These are phyloP conservation scores for Trichophyton rubrum DNA, from an alignment of 2,329 filamentous ascomycete genomes.

Conservation along the genomic window DNA sequence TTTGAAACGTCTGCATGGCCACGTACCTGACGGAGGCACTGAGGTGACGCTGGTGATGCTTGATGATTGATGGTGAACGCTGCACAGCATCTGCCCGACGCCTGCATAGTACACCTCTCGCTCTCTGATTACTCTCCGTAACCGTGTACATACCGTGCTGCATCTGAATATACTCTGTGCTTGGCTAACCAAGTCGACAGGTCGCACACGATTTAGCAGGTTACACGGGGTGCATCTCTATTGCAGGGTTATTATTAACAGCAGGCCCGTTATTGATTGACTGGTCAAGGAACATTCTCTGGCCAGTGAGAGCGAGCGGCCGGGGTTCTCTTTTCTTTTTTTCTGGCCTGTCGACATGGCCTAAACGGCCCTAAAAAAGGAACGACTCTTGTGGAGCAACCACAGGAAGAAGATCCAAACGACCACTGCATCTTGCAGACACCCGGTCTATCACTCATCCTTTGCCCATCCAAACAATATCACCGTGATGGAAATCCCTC, in stretches of 20 bases:
- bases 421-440: neutral
- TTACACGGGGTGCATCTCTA: neutral
- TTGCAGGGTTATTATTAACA: neutral
- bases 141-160: neutral
- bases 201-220: neutral
- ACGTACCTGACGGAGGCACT: neutral
- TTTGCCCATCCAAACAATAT: neutral
- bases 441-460: neutral
- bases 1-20: slow-evolving; percentile 1
- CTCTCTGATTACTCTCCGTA: neutral
- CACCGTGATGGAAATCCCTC: neutral
- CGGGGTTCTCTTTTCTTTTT: neutral
- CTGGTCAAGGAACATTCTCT: neutral
- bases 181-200: neutral
- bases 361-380: neutral
- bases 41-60: neutral
- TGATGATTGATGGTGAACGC: neutral
- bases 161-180: neutral
- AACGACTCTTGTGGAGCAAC: neutral
- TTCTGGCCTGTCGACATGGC: neutral
- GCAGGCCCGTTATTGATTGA: neutral
- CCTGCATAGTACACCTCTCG: neutral
- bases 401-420: neutral
- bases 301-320: neutral
- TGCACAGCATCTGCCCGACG: slow-evolving; percentile 3